A percentile compares a stretch with the other conserved stretches of the same genome.
These are phyloP conservation scores for Zymoseptoria brevis DNA, from an alignment of 2,329 filamentous ascomycete species.

Conservation along the genomic window DNA sequence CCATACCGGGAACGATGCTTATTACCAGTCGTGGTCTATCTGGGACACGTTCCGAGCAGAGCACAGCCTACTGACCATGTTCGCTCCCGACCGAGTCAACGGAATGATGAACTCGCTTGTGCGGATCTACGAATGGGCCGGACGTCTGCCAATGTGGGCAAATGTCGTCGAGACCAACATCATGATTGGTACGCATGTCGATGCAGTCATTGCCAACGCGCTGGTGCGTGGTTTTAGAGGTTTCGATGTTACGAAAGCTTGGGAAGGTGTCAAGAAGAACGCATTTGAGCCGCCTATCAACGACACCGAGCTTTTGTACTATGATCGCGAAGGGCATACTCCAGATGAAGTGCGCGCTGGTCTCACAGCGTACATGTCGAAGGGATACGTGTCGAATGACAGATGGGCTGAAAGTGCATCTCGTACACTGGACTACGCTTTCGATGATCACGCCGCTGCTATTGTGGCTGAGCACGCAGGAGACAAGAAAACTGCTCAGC, in stretches of 20 bases:
- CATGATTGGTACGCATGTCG: constrained; percentile 45
- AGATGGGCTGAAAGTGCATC: constrained; percentile 42
- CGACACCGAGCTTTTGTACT: constrained; percentile 40
- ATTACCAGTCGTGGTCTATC: constrained; percentile 46
- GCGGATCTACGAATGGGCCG: constrained; percentile 41
- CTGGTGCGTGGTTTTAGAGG: constrained; percentile 36
- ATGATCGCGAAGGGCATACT: constrained; percentile 40
- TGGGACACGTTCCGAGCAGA: constrained; percentile 46
- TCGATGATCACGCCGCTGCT: constrained; percentile 40
- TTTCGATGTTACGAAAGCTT: constrained; percentile 39
- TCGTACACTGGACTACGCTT: constrained; percentile 42
- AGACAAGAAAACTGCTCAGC: constrained; percentile 25
- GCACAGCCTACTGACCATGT: constrained; percentile 39
- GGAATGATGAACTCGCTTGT: constrained; percentile 42
- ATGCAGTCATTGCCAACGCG: constrained; percentile 43
- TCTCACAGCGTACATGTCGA: constrained; percentile 37
- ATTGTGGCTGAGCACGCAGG: constrained; percentile 35
- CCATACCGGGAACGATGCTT: constrained; percentile 37
- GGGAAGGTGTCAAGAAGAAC: constrained; percentile 39
- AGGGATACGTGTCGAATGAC: constrained; percentile 43
- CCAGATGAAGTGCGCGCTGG: constrained; percentile 41
- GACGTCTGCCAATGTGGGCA: constrained; percentile 43
- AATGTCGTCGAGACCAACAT: constrained; percentile 45
- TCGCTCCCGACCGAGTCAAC: constrained; percentile 41
- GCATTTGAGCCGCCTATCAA: constrained; percentile 39